A percentile compares a stretch with the other conserved stretches of the same genome.
These are phyloP conservation scores for Leccinum subrobustum DNA, from an alignment of 1,284 basidiomycete species.

Conservation along the genomic window DNA sequence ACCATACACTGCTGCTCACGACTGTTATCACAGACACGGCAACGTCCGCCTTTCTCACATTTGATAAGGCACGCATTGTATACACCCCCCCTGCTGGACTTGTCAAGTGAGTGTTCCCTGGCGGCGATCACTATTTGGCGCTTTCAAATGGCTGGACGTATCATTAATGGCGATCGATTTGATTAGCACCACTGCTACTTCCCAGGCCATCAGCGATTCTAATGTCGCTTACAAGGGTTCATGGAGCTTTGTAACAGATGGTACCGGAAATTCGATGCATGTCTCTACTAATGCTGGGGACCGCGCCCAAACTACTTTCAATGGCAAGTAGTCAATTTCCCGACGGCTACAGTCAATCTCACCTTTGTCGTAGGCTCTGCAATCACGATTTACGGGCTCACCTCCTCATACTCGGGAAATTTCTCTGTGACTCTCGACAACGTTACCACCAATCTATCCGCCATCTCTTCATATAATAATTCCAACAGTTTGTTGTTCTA, in stretches of 20 bases:
- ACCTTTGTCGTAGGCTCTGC: conserved; percentile 47
- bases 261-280: conserved; percentile 37
- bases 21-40: conserved; percentile 36
- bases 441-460: conserved; percentile 40
- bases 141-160: conserved; percentile 3
- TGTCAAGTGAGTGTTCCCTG: conserved; percentile 31
- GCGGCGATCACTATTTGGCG: conserved; percentile 6
- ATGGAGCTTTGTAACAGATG: conserved; percentile 44
- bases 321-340: conserved; percentile 36
- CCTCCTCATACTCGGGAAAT: conserved; percentile 49
- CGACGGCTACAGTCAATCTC: conserved; percentile 18
- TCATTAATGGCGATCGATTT: conserved; percentile 23
- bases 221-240: conserved; percentile 46
- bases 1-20: conserved; percentile 49
- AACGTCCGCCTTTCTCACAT: conserved; percentile 42
- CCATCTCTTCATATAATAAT: conserved; percentile 45
- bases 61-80: conserved; percentile 49
- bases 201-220: conserved; percentile 39
- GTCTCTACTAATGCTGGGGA: conserved; percentile 50
- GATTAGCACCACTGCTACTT: conserved; percentile 38
- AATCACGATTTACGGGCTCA: conserved; percentile 55
- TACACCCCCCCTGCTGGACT: conserved; percentile 33
- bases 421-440: conserved; percentile 63
- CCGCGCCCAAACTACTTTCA: conserved; percentile 43
- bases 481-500: conserved; percentile 57